phyloP scores from a whole-genome alignment of 495 filamentous ascomycete genomes.

The Chaetomium tenue region DNA sequence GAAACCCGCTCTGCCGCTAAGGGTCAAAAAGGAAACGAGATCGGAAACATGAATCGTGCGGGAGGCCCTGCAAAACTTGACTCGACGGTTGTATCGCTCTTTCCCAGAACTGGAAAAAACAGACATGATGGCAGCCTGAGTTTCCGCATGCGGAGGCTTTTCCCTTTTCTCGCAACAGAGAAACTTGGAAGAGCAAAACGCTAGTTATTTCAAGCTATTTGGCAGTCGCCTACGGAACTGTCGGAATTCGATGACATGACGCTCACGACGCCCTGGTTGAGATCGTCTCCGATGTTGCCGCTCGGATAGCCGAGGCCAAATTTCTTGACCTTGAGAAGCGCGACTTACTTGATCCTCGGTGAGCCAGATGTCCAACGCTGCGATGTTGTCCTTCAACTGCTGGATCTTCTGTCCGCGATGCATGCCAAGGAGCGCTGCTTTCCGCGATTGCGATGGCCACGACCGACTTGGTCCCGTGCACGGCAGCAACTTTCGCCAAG shows the following conservation, averaged over 20 bases:
- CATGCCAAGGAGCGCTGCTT: slow-evolving; percentile 52
- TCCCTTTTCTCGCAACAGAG: not conserved
- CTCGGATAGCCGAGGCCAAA: slow-evolving; percentile 65
- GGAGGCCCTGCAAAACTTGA: not conserved
- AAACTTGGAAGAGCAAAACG: not conserved
- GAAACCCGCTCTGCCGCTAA: too few relatives aligned
- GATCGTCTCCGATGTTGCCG: not conserved
- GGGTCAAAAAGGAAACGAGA: too few relatives aligned
- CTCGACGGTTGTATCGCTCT: not conserved
- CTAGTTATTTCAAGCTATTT: not conserved
- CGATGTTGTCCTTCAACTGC: slow-evolving; percentile 66
- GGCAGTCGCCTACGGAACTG: not conserved
- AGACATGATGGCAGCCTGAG: not conserved
- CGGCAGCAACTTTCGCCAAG: slow-evolving; percentile 58
- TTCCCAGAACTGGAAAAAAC: not conserved
- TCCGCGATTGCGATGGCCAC: slow-evolving; percentile 66
- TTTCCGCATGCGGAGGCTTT: not conserved
- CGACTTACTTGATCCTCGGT: slow-evolving; percentile 63
- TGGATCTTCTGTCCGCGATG: slow-evolving; percentile 56
- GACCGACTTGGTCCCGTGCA: slow-evolving; percentile 49
- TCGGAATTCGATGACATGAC: not conserved
- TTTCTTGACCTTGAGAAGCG: slow-evolving; percentile 62
- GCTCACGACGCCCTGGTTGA: not conserved
- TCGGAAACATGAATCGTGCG: too few relatives aligned
- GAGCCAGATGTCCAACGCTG: slow-evolving; percentile 58